Base-by-base conservation (phyloP, 345 rosid species). In the Dovyalis caffra region DNA sequence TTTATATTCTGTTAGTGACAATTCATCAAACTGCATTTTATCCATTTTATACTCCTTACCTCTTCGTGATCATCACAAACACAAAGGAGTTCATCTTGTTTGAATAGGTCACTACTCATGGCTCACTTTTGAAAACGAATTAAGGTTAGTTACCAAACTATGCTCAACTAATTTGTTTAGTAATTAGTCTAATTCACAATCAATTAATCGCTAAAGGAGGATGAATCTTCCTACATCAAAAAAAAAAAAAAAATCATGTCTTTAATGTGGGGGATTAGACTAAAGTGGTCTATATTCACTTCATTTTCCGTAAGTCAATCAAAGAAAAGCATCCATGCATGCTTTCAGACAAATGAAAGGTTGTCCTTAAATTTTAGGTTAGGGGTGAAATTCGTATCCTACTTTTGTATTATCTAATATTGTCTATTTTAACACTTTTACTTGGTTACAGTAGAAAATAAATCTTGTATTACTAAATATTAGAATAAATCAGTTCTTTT, bases 111-210 rank as follows among this genome's bases (percentile, higher is more conserved):
- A 38, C 6, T 66, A 9, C n/a, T 12, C 8, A 3, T 20, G 31
- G 15, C 9, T 53, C 20, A 23, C 65, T 10, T 38, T 53, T 31
- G 65, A 58, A 69, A 74, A 35, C 63, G 10, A 66, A 38, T 0
- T 3, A 0, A n/a, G 64, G 23, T 69, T 73, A 56, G 58, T 71
- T 61, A 20, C 38, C 12, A 1, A 26, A 57, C 65, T 65, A 28
- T 28, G 8, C 20, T 14, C 58, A 26, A 66, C 66, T 63, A n/a
- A n/a, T n/a, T 40, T 23, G 66, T 11, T 72, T 43, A 61, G 47
- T 15, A 43, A 68, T 61, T 12, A 34, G 77, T 62, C 66, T 11
- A 26, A 65, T 66, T 65, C 64, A 69, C 32, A 5, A 14, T 62
- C 1, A 7, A 2, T 1, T 62, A 31, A 11, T 6, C 8, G 38